These are phyloP conservation scores for Fusarium floridanum DNA, from an alignment of 2,329 filamentous ascomycete species.

Conservation along the genomic window DNA sequence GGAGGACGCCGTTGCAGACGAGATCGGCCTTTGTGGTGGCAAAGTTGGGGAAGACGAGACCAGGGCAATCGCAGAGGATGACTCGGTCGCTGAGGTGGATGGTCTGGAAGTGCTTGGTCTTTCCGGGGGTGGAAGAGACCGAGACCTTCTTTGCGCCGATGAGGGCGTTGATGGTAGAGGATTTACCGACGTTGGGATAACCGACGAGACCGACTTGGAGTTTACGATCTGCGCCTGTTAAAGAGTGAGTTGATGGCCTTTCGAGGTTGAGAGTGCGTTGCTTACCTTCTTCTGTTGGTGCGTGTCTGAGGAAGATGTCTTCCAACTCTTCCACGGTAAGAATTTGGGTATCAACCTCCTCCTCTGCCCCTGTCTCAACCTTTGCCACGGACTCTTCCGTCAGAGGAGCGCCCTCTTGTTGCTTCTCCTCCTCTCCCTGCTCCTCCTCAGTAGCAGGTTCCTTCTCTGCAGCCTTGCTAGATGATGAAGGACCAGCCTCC, in stretches of 20 bases:
- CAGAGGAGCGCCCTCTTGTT: constrained; percentile 42
- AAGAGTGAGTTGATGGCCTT: constrained; percentile 20
- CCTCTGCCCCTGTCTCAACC: constrained; percentile 19
- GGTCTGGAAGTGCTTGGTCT: constrained; percentile 99
- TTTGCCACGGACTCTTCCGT: constrained; percentile 51
- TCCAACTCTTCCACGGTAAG: constrained; percentile 94
- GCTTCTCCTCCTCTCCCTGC: constrained; percentile 41
- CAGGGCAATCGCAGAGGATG: constrained; percentile 95
- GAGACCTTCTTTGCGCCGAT: constrained; percentile 99
- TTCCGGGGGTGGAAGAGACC: constrained; percentile 95
- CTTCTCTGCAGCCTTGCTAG: constrained; percentile 40
- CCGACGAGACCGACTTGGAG: constrained; percentile 94
- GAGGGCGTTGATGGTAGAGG: constrained; percentile 98
- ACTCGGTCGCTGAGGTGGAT: constrained; percentile 93
- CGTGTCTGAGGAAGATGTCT: constrained; percentile 84
- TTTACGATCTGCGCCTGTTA: constrained; percentile 68
- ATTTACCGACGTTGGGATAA: constrained; percentile 99
- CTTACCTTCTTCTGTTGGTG: constrained; percentile 65
- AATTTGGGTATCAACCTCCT: constrained; percentile 78
- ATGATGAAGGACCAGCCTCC: constrained; percentile 44
- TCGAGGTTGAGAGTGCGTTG: background rate
- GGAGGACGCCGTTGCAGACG: constrained; percentile 93
- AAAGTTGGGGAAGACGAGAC: constrained; percentile 98
- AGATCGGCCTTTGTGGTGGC: constrained; percentile 96
- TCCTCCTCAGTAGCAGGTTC: constrained; percentile 34